These are phyloP conservation scores for Stellera chamaejasme DNA, from an alignment of 345 rosid genomes.

Conservation along the genomic window DNA sequence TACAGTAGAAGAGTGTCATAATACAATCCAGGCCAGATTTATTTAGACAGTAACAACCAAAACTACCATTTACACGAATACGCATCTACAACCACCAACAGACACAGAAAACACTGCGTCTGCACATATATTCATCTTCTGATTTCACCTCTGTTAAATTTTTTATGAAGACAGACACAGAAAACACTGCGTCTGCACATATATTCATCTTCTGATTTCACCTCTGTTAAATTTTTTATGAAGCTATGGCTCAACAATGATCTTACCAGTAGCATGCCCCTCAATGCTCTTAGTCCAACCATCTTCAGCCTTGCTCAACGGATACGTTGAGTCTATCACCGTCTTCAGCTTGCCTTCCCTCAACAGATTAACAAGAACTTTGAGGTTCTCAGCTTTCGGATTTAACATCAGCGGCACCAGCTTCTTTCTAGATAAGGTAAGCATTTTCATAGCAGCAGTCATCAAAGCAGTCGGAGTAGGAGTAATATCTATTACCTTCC, in stretches of 20 bases:
- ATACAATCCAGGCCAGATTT: too few species aligned
- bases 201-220: too few species aligned
- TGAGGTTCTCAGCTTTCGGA: constrained; percentile 43
- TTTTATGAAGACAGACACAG: too few species aligned
- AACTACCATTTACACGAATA: too few species aligned
- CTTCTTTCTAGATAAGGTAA: constrained; percentile 62
- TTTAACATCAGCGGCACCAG: constrained; percentile 38
- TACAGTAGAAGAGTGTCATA: too few species aligned
- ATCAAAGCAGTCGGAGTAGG: constrained; percentile 35
- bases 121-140: too few species aligned
- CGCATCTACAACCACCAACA: too few species aligned
- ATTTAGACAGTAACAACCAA: too few species aligned
- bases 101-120: too few species aligned
- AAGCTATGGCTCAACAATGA: constrained; percentile 47
- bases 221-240: background rate
- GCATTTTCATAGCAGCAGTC: constrained; percentile 37
- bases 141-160: too few species aligned
- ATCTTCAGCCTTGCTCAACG: constrained; percentile 58
- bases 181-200: too few species aligned
- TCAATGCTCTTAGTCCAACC: constrained; percentile 63
- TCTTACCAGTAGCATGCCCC: constrained; percentile 78
- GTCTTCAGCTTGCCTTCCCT: constrained; percentile 62
- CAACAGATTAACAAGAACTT: constrained; percentile 36
- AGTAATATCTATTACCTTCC: constrained; percentile 59
- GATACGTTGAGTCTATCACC: constrained; percentile 45